These are phyloP conservation scores for Coemansia sp. DNA, from an alignment of 192 early-diverging fungal species.

Conservation along the genomic window DNA sequence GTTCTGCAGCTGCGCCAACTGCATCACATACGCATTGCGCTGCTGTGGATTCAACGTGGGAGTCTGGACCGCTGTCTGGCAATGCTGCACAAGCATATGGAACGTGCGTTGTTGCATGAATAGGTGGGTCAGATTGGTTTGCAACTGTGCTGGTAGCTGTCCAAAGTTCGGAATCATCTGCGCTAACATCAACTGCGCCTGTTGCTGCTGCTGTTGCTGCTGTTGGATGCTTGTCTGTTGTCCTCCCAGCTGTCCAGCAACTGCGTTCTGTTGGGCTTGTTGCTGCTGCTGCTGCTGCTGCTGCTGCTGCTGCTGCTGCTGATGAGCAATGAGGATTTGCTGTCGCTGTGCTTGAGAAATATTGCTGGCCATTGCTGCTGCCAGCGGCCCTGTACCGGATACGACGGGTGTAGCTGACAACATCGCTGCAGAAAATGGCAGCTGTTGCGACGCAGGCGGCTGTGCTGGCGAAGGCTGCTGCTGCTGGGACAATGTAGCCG, in stretches of 20 bases:
- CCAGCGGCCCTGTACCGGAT: not conserved
- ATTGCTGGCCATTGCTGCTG: constrained; percentile 26
- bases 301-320: constrained; percentile 15
- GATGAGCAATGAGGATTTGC: constrained; percentile 11
- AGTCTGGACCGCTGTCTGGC: constrained; percentile 8
- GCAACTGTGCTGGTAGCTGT: constrained; percentile 23
- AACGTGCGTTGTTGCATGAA: constrained; percentile 18
- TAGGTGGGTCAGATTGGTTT: constrained; percentile 8
- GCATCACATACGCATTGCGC: constrained; percentile 10
- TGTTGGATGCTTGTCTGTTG: not conserved
- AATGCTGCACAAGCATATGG: constrained; percentile 8
- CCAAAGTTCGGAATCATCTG: constrained; percentile 26
- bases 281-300: constrained; percentile 28
- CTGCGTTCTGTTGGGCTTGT: not conserved
- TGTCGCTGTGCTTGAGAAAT: constrained; percentile 39
- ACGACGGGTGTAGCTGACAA: not conserved
- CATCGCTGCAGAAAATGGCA: not conserved
- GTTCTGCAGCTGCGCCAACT: constrained; percentile 20
- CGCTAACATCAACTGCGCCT: constrained; percentile 30
- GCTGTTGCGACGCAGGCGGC: not conserved
- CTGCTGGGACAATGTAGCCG: not conserved
- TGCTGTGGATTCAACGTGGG: constrained; percentile 26
- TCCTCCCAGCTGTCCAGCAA: not conserved
- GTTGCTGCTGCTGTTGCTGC: constrained; percentile 25
- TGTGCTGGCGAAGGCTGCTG: not conserved